phyloP scores from a whole-genome alignment of 768 basidiomycete species.

The Termitomyces sp. region DNA sequence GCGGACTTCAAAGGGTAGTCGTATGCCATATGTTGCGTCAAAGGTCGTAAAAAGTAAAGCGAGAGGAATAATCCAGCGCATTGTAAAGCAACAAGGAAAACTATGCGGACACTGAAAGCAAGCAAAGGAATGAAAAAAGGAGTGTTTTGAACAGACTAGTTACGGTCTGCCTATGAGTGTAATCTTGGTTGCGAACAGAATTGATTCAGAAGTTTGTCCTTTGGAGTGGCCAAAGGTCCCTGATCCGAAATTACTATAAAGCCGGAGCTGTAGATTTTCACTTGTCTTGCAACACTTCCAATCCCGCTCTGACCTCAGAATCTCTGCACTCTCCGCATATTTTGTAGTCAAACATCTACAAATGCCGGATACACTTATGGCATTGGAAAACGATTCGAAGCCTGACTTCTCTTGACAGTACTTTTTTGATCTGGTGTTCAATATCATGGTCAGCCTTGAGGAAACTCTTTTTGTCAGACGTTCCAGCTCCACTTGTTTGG shows the following conservation, averaged over 20 bases:
- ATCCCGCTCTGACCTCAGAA: background rate
- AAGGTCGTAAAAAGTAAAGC: conserved; percentile 34
- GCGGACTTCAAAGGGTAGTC: conserved; percentile 33
- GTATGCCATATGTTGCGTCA: conserved; percentile 30
- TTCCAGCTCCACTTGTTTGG: too few species aligned
- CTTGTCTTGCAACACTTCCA: background rate
- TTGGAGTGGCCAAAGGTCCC: too few species aligned
- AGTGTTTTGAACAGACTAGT: conserved; percentile 8
- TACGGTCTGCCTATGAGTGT: conserved; percentile 1
- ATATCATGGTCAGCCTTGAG: background rate
- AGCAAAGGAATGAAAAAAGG: conserved; percentile 16
- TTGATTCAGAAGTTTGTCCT: conserved; percentile 4
- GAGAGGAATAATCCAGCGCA: conserved; percentile 38
- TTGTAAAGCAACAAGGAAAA: conserved; percentile 19
- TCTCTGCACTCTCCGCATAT: background rate
- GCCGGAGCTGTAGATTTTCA: background rate
- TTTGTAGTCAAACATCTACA: background rate
- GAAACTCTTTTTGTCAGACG: background rate
- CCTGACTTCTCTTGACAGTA: background rate
- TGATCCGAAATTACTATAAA: background rate
- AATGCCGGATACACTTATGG: too few species aligned
- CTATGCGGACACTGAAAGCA: conserved; percentile 13
- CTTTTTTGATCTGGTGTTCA: background rate
- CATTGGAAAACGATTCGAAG: too few species aligned
- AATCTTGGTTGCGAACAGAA: background rate